A percentile compares a stretch with the other conserved stretches of the same genome.
Conservation (phyloP, 2,329 filamentous ascomycete genomes). For the Cyanodermella asteris region DNA sequence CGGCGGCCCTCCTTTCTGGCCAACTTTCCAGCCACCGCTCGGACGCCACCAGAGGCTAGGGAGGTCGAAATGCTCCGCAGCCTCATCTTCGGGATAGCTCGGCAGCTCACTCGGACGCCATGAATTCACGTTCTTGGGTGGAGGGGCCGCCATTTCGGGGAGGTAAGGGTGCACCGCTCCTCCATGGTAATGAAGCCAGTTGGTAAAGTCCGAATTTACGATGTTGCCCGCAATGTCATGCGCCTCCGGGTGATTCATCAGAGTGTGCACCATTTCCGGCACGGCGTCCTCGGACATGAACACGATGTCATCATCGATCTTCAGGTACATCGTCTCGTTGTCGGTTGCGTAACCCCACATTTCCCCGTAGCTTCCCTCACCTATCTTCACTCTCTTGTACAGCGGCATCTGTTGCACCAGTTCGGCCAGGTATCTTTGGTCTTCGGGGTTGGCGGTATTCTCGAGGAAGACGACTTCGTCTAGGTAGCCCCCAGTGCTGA, state of each 20-base stretch:
- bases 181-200: conserved; percentile 31
- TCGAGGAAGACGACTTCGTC: conserved; percentile 21
- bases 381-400: conserved; percentile 10
- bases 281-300: conserved; percentile 17
- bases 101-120: conserved; percentile 15
- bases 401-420: conserved; percentile 12
- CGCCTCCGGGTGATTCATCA: conserved; percentile 26
- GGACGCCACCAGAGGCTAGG: conserved; percentile 1
- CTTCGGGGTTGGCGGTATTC: conserved; percentile 14
- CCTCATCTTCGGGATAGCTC: conserved; percentile 13
- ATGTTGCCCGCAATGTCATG: conserved; percentile 33
- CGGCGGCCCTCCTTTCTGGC: conserved; percentile 7
- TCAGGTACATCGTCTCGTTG: conserved; percentile 13
- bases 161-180: conserved; percentile 31
- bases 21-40: not conserved
- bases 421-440: conserved; percentile 16
- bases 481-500: conserved; percentile 17
- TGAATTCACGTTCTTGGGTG: not conserved
- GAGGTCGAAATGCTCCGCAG: conserved; percentile 10
- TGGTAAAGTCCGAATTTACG: conserved; percentile 32
- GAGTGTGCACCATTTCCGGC: conserved; percentile 29
- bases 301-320: conserved; percentile 20
- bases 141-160: conserved; percentile 18
- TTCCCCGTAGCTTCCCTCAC: conserved; percentile 5
- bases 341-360: conserved; percentile 6